Evolutionary conservation across 805 yeast species (phyloP), one percentile per base, ranked within the genome.

Genomic region (Wickerhamomyces alni): DNA sequence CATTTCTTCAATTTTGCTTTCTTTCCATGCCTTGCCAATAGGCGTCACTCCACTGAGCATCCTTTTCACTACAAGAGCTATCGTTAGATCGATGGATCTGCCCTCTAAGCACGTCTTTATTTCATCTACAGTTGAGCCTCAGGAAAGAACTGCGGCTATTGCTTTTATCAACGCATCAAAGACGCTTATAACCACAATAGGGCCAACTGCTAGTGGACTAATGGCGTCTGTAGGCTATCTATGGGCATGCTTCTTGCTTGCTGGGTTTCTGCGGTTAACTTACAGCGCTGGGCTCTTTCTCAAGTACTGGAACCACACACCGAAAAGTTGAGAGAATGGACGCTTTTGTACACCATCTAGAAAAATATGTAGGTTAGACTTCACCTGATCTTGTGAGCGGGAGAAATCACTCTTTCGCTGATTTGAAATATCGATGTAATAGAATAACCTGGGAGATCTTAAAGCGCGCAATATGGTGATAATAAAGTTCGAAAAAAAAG

Each of bases 51-150:
- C 57, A 10, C 61, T 72, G 43, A 51, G 64, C 4, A 42, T 65
- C 31, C 45, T 67, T 3, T 49, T 41, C 29, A 9, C 42, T 7
- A 42, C 61, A 12, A 57, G 74, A 49, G 62, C 70, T 1, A 47
- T 61, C 3, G 65, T 70, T 27, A 69, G 69, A 45, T 56, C 69
- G 18, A 69, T 71, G 75, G 77, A 71, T 44, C 58, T 65, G 22
- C 72, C 74, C 1, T 70, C 75, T 9, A 71, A 71, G 39, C 70
- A 67, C 35, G 72, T 70, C 5, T 69, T 70, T 43, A 56, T 70
- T 17, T 69, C 73, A 8, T 54, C 72, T 0, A 55, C 66, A 25
- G 66, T 66, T 5, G 55, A 65, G 5, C 66, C 66, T 21, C 49
- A 55, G 25, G 69, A 66, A 39, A 51, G 74, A 36, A 67, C 74